phyloP scores from a whole-genome alignment of 208 protist genomes.

The Tetramitus jugosus region DNA sequence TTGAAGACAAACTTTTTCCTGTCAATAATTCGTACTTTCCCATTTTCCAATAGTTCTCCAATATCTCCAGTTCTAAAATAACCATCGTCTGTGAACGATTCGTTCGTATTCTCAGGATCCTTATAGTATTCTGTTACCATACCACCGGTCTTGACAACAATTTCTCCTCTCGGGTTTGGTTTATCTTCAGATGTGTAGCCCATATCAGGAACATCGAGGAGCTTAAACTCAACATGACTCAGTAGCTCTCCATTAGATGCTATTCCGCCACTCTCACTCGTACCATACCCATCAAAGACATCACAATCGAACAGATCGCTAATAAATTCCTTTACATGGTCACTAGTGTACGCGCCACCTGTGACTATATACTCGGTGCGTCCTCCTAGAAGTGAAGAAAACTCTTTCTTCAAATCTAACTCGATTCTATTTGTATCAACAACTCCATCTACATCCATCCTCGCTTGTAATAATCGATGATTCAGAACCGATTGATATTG shows the following conservation, averaged over 20 bases:
- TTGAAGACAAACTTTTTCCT: slow-evolving; percentile 10
- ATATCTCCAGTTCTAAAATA: slow-evolving; percentile 23
- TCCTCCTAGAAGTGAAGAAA: neutral
- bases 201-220: slow-evolving; percentile 57
- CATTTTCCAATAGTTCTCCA: slow-evolving; percentile 9
- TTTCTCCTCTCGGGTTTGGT: slow-evolving; percentile 44
- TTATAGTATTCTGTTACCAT: slow-evolving; percentile 61
- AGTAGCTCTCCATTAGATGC: neutral
- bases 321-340: slow-evolving; percentile 50
- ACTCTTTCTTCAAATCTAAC: too few species aligned
- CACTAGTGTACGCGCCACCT: slow-evolving; percentile 16
- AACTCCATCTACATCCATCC: too few species aligned
- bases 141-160: slow-evolving; percentile 43
- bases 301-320: slow-evolving; percentile 51
- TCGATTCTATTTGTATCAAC: too few species aligned
- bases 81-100: slow-evolving; percentile 43
- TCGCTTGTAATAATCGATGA: too few species aligned
- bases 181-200: slow-evolving; percentile 45
- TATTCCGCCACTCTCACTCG: slow-evolving; percentile 50
- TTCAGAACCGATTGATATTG: too few species aligned
- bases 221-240: slow-evolving; percentile 41
- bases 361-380: neutral
- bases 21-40: neutral
- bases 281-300: slow-evolving; percentile 65
- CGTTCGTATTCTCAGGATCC: slow-evolving; percentile 27